phyloP scores from a whole-genome alignment of 1,284 basidiomycete genomes.

The Apiotrichum sp. region DNA sequence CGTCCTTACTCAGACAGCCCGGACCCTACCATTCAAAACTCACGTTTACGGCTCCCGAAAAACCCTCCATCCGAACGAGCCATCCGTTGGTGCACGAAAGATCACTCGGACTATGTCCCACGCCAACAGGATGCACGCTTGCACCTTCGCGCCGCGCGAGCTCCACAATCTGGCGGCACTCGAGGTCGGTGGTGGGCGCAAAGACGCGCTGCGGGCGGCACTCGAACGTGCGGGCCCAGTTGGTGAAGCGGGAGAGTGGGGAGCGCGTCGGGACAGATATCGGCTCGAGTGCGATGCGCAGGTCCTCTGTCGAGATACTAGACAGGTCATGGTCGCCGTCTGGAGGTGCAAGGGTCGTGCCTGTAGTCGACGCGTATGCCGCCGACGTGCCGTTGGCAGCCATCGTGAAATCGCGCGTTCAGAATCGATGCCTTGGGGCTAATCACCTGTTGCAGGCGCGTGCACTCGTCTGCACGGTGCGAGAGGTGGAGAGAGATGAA shows the following conservation, averaged over 20 bases:
- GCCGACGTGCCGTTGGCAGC: too few relatives aligned
- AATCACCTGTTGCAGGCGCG: too few relatives aligned
- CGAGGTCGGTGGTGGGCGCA: constrained; percentile 62
- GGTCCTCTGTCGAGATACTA: constrained; percentile 3
- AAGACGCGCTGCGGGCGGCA: constrained; percentile 56
- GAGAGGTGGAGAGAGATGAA: too few relatives aligned
- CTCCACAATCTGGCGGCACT: constrained; percentile 75
- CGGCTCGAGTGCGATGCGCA: constrained; percentile 24
- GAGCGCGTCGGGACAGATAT: constrained; percentile 30
- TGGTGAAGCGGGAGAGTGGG: constrained; percentile 42
- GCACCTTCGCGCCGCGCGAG: constrained; percentile 69
- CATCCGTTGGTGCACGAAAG: constrained; percentile 78
- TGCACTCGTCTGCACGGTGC: too few relatives aligned
- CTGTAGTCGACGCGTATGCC: too few relatives aligned
- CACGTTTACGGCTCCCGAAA: constrained; percentile 68
- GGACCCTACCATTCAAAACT: constrained; percentile 31
- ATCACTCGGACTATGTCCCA: constrained; percentile 90
- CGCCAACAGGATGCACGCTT: constrained; percentile 73
- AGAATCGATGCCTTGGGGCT: too few relatives aligned
- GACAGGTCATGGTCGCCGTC: not conserved
- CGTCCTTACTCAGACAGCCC: too few relatives aligned
- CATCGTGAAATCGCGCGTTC: too few relatives aligned
- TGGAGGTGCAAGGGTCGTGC: too few relatives aligned
- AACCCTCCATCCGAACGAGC: constrained; percentile 68
- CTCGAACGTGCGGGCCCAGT: constrained; percentile 53